phyloP scores from a whole-genome alignment of 495 filamentous ascomycete species.

The Hypoxylon crocopeplum region DNA sequence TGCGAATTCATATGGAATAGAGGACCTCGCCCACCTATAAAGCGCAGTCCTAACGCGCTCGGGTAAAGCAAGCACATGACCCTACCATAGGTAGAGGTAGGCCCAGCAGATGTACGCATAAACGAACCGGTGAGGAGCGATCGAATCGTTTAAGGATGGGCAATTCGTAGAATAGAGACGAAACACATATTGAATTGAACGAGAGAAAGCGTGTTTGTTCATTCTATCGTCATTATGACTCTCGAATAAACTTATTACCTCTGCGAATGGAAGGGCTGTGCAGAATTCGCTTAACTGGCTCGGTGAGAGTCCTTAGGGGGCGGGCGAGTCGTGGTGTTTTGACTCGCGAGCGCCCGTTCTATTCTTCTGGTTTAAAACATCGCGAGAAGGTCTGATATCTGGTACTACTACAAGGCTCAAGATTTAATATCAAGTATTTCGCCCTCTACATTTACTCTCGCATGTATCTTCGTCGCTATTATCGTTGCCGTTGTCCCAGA shows the following conservation, averaged over 20 bases:
- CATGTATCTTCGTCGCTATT: too few species aligned
- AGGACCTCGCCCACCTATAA: slow-evolving; percentile 33
- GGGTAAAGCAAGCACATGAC: slow-evolving; percentile 25
- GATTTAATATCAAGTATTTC: too few species aligned
- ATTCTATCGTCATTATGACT: slow-evolving; percentile 6
- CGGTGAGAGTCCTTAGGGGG: not conserved
- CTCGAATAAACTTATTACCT: not conserved
- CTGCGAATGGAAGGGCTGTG: not conserved
- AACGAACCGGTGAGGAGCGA: slow-evolving; percentile 27
- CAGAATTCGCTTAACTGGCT: not conserved
- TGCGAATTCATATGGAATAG: slow-evolving; percentile 36
- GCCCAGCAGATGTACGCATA: slow-evolving; percentile 15
- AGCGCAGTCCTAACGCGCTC: slow-evolving; percentile 4
- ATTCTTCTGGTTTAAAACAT: too few species aligned
- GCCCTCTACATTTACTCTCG: too few species aligned
- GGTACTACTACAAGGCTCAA: too few species aligned
- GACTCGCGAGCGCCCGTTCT: too few species aligned
- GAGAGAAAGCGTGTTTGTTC: not conserved
- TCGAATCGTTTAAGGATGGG: slow-evolving; percentile 26
- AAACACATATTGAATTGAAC: slow-evolving; percentile 7
- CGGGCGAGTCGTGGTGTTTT: too few species aligned
- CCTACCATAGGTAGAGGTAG: slow-evolving; percentile 16
- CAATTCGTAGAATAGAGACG: slow-evolving; percentile 9
- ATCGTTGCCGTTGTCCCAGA: too few species aligned
- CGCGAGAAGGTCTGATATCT: too few species aligned